Evolutionary conservation across 2,329 filamentous ascomycete genomes (phyloP).

Genomic region (Hirsutella minnesotensis): DNA sequence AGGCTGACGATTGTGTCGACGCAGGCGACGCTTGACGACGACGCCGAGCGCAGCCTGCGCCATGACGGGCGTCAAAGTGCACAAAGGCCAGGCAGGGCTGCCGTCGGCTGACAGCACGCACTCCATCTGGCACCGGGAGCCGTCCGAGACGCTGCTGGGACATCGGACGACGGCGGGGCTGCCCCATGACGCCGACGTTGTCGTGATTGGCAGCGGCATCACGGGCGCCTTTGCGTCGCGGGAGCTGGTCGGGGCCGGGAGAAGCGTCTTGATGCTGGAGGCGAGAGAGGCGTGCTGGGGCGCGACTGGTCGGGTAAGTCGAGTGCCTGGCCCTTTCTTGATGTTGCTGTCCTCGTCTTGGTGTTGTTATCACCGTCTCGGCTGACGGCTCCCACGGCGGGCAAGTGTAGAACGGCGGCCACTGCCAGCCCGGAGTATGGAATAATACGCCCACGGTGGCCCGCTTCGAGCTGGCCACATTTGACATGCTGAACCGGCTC

Average conservation of each 20-base stretch:
- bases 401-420: slow-evolving; percentile 54
- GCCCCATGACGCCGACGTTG: slow-evolving; percentile 51
- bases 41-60: no score
- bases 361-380: no score
- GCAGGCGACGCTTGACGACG: no score
- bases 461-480: slow-evolving; percentile 62
- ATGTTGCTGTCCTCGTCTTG: background rate
- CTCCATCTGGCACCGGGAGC: slow-evolving; percentile 66
- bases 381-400: no score
- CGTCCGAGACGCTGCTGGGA: slow-evolving; percentile 51
- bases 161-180: slow-evolving; percentile 55
- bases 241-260: slow-evolving; percentile 40
- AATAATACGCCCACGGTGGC: slow-evolving; percentile 46
- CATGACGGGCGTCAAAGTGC: slow-evolving; percentile 20
- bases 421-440: slow-evolving; percentile 66
- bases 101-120: slow-evolving; percentile 48
- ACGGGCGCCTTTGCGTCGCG: slow-evolving; percentile 62
- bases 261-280: slow-evolving; percentile 60
- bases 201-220: slow-evolving; percentile 66
- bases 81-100: slow-evolving; percentile 35
- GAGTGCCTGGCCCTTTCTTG: background rate
- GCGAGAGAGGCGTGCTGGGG: slow-evolving; percentile 72
- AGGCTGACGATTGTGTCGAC: no score
- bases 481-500: slow-evolving; percentile 44
- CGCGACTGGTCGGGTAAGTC: slow-evolving; percentile 64